A percentile compares a stretch with the other conserved stretches of the same genome.
Evolutionary conservation across 768 basidiomycete genomes (phyloP).

Genomic region (Panaeolus cyanescens): DNA sequence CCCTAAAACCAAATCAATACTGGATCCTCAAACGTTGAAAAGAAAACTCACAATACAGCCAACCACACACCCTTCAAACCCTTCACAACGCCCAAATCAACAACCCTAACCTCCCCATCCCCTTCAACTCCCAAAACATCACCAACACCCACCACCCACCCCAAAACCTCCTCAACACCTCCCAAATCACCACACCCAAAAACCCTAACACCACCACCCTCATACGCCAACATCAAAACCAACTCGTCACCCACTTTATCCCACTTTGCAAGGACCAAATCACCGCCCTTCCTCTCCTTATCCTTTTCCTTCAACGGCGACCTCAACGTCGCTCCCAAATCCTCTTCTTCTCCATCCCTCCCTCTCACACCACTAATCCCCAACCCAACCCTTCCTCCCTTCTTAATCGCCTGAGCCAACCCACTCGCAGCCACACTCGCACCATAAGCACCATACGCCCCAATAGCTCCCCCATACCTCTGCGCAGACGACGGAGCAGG

Average conservation of each 20-base stretch:
- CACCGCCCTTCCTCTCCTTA: too few relatives aligned
- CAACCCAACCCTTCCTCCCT: too few relatives aligned
- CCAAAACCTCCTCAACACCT: background rate
- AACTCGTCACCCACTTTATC: background rate
- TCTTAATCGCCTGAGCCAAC: background rate
- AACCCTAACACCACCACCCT: background rate
- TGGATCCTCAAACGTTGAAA: slow-evolving; percentile 29
- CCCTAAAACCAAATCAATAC: slow-evolving; percentile 11
- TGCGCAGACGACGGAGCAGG: background rate
- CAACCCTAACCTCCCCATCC: slow-evolving; percentile 7
- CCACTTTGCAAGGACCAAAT: background rate
- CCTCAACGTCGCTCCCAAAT: too few relatives aligned
- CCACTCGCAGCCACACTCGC: too few relatives aligned
- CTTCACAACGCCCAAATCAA: slow-evolving; percentile 27
- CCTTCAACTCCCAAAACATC: background rate
- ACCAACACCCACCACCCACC: background rate
- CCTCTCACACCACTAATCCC: too few relatives aligned
- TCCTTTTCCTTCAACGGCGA: background rate
- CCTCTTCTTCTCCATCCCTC: background rate
- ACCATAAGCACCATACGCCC: too few relatives aligned
- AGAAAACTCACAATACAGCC: slow-evolving; percentile 36
- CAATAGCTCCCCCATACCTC: too few relatives aligned
- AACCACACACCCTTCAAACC: slow-evolving; percentile 30
- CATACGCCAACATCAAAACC: background rate
- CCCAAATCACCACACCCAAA: background rate